A percentile compares a stretch with the other conserved stretches of the same genome.
phyloP scores from a whole-genome alignment of 257 asterid genomes.

The Thymus quinquecostatus region DNA sequence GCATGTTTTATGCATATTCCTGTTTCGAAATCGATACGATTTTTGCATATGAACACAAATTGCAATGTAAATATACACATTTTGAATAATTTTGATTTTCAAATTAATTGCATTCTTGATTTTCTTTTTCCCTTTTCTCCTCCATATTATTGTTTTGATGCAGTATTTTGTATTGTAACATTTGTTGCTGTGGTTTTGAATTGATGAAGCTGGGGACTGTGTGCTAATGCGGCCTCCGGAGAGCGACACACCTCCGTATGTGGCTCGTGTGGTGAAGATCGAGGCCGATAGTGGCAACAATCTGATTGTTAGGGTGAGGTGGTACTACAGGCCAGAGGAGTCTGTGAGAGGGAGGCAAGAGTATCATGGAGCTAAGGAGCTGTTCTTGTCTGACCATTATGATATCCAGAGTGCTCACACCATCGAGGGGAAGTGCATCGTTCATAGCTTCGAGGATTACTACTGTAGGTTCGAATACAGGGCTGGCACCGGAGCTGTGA shows the following conservation, averaged over 20 bases:
- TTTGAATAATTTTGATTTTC: too few relatives aligned
- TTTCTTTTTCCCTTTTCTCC: too few relatives aligned
- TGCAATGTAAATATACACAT: not conserved
- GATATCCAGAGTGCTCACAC: conserved; percentile 67
- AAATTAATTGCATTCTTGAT: too few relatives aligned
- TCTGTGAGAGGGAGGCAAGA: conserved; percentile 61
- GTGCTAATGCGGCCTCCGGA: conserved; percentile 61
- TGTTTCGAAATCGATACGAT: not conserved
- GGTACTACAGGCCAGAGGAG: conserved; percentile 84
- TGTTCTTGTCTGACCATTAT: conserved; percentile 60
- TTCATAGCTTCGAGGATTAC: conserved; percentile 66
- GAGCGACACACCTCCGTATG: conserved; percentile 51
- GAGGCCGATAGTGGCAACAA: conserved; percentile 55
- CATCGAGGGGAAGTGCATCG: conserved; percentile 65
- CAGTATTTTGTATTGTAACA: too few relatives aligned
- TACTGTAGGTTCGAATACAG: conserved; percentile 62
- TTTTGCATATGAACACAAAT: not conserved
- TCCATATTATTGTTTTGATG: too few relatives aligned
- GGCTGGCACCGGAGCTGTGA: conserved; percentile 52
- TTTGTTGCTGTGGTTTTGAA: not conserved
- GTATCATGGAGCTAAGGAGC: conserved; percentile 71
- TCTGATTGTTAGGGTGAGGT: conserved; percentile 51
- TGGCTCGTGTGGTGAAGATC: conserved; percentile 58
- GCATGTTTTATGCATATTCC: conserved; percentile 19
- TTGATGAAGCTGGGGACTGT: conserved; percentile 53